Base-by-base conservation (phyloP, 352 stramenopile species). In the Pythium brassicae region DNA sequence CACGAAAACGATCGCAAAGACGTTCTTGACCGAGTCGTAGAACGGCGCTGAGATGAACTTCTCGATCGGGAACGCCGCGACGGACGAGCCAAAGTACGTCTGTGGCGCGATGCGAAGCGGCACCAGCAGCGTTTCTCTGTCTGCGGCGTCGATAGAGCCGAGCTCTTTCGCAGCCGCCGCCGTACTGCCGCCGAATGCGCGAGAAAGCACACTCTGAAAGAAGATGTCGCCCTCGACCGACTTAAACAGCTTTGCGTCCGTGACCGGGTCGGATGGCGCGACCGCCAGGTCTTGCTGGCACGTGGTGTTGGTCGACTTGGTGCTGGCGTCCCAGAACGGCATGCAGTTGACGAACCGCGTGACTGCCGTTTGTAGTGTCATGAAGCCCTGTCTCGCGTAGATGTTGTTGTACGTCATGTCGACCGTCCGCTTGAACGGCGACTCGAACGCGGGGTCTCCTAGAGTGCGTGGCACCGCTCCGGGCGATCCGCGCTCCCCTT, bases 1-100 rank as follows among this genome's bases (percentile, higher is more conserved):
- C 26, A 97, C 65, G 63, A 96, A 97, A 22, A 97, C 83, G 32
- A 97, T 64, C 11, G 81, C 62, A 51, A 93, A 92, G 0, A 90
- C 68, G 20, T 68, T 74, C 55, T 65, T 72, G 23, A 93, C 66
- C 27, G 66, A 52, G 26, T 84, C 72, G 63, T 88, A 95, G 57
- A 95, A 92, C 2, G 74, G 71, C 14, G 74, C 65, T 1, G 70
- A 80, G 2, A 69, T 56, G 50, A 72, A 87, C 9, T 19, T 59
- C 19, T 86, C 62, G 44, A 86, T 79, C 8, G 74, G 74, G 34
- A 86, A 75, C 17, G 76, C 61, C 2, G 66, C 60, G 4, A 81
- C 60, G 8, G 55, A 61, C 2, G 68, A 65, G 4, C 58, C 55
- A 47, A 75, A 78, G 35, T 76, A 81, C 26, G 62, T 53, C 37